Evolutionary conservation across 768 basidiomycete genomes (phyloP).

Genomic region (Amanita jacksonii): DNA sequence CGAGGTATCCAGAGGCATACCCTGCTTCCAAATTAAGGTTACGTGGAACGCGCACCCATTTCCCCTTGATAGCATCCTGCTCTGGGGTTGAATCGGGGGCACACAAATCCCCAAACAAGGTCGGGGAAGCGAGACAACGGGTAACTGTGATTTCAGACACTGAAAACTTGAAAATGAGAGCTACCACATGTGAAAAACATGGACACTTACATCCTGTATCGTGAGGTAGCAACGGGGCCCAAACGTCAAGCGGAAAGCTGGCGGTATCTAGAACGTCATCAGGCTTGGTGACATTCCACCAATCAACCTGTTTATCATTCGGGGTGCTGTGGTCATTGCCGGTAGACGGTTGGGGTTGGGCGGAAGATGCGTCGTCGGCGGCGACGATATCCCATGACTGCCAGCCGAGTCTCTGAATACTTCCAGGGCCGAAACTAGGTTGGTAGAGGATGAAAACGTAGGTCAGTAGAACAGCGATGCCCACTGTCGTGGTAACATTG

Average conservation of each 20-base stretch:
- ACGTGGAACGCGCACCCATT: conserved; percentile 83
- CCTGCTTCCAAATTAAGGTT: conserved; percentile 65
- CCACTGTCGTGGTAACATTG: conserved; percentile 50
- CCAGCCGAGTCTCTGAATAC: conserved; percentile 73
- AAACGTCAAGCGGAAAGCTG: conserved; percentile 70
- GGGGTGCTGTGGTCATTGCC: conserved; percentile 9
- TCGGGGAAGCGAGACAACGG: conserved; percentile 58
- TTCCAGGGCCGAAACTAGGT: conserved; percentile 63
- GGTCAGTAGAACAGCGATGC: conserved; percentile 64
- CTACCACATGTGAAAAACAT: not conserved
- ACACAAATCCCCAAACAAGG: conserved; percentile 49
- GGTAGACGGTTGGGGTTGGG: conserved; percentile 10
- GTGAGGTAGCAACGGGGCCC: conserved; percentile 69
- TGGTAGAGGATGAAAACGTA: conserved; percentile 78
- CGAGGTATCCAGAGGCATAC: conserved; percentile 47
- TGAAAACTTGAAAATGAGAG: conserved; percentile 18
- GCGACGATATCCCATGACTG: conserved; percentile 74
- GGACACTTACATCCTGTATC: conserved; percentile 59
- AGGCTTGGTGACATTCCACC: conserved; percentile 54
- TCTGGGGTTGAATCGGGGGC: conserved; percentile 58
- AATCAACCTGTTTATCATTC: conserved; percentile 28
- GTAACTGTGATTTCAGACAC: conserved; percentile 77
- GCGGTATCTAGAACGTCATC: conserved; percentile 41
- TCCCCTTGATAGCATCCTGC: conserved; percentile 66
- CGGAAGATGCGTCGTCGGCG: conserved; percentile 15